These are phyloP conservation scores for Quercus tomentella DNA, from an alignment of 331 rosid species.

Conservation along the genomic window DNA sequence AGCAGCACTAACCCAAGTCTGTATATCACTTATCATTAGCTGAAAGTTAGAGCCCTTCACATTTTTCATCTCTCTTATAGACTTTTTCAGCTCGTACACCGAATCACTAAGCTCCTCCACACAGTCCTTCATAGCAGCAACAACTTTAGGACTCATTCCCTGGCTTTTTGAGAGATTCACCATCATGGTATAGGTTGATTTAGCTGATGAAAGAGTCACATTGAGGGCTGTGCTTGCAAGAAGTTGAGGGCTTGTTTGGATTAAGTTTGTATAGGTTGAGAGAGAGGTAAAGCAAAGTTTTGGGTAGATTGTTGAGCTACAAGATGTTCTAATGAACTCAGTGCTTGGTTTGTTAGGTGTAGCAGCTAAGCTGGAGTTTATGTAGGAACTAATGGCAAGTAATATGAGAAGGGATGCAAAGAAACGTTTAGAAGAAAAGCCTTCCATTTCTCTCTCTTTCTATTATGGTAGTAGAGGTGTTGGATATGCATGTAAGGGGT, in stretches of 20 bases:
- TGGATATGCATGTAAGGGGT: conserved; percentile 1
- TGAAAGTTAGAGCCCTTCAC: conserved; percentile 28
- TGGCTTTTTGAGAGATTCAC: conserved; percentile 22
- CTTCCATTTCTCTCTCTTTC: conserved; percentile 25
- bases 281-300: conserved; percentile 62
- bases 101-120: conserved; percentile 61
- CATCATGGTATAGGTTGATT: conserved; percentile 38
- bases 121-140: conserved; percentile 63
- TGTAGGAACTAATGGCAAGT: conserved; percentile 11
- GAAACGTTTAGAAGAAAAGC: conserved; percentile 24
- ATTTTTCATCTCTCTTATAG: conserved; percentile 45
- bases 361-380: conserved; percentile 5
- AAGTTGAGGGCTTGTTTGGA: conserved; percentile 47
- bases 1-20: conserved; percentile 90
- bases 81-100: conserved; percentile 46
- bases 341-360: conserved; percentile 27
- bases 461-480: neutral
- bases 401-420: conserved; percentile 13
- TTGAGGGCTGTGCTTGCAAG: conserved; percentile 52
- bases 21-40: conserved; percentile 46
- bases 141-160: conserved; percentile 39
- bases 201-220: conserved; percentile 55
- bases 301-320: conserved; percentile 63
- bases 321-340: conserved; percentile 60
- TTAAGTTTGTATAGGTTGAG: conserved; percentile 45